phyloP scores from a whole-genome alignment of 108 stramenopile species.

The Bacterosira constricta region DNA sequence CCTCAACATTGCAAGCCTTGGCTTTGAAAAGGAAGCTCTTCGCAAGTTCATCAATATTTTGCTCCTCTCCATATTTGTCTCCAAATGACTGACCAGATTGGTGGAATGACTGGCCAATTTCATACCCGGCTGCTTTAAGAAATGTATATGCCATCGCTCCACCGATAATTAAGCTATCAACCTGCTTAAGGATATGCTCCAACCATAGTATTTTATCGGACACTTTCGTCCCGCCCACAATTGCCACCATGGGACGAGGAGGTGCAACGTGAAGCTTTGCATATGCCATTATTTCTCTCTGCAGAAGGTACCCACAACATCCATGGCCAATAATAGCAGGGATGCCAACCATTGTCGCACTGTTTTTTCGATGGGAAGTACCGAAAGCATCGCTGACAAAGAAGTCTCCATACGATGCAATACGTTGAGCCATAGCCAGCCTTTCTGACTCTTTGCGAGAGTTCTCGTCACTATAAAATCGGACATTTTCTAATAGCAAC shows the following conservation, averaged over 20 bases:
- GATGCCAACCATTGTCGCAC: conserved; percentile 67
- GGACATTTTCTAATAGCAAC: conserved; percentile 92
- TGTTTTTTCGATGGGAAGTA: conserved; percentile 95
- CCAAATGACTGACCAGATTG: conserved; percentile 71
- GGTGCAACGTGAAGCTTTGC: conserved; percentile 68
- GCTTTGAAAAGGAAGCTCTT: conserved; percentile 72
- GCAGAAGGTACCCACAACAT: conserved; percentile 68
- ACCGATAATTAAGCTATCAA: conserved; percentile 90
- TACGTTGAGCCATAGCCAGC: conserved; percentile 22
- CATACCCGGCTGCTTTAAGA: conserved; percentile 86
- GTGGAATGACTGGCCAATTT: conserved; percentile 80
- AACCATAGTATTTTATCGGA: conserved; percentile 95
- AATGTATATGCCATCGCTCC: conserved; percentile 99
- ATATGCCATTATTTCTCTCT: conserved; percentile 87
- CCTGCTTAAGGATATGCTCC: conserved; percentile 86
- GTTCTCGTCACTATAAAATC: conserved; percentile 93
- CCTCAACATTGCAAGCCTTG: conserved; percentile 59
- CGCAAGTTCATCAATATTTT: conserved; percentile 88
- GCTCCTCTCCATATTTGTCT: conserved; percentile 37
- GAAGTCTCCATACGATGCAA: conserved; percentile 74
- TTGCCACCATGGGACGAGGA: conserved; percentile 77
- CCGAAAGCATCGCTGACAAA: conserved; percentile 99
- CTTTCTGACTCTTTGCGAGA: conserved; percentile 30
- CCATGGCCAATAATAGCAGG: conserved; percentile 53
- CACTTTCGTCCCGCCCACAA: conserved; percentile 99